A percentile compares a stretch with the other conserved stretches of the same genome.
Conservation (phyloP, 2,329 filamentous ascomycete genomes). For the Sporothrix euskadiensis region DNA sequence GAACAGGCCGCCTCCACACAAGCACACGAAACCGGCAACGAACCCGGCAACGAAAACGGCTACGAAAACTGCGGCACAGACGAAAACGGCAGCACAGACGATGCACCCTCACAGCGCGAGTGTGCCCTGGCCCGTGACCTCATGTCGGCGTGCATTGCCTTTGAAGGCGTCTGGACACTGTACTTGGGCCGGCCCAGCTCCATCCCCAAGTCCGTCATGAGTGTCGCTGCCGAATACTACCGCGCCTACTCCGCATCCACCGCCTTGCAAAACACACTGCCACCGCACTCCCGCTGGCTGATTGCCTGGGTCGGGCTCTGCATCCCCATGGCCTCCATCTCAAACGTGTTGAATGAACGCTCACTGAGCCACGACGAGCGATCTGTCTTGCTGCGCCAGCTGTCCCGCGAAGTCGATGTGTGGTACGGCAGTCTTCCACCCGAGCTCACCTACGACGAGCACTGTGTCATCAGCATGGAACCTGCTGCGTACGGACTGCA, state of each 20-base stretch:
- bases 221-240: slow-evolving; percentile 1
- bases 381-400: background rate
- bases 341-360: slow-evolving; percentile 23
- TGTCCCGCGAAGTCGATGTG: slow-evolving; percentile 11
- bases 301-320: slow-evolving; percentile 23
- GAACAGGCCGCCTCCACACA: background rate
- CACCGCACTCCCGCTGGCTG: slow-evolving; percentile 21
- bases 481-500: slow-evolving; percentile 25
- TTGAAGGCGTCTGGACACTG: slow-evolving; percentile 28
- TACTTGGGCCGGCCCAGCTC: slow-evolving; percentile 26
- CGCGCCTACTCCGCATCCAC: background rate
- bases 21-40: background rate
- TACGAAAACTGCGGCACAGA: too few relatives aligned
- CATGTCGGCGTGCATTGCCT: slow-evolving; percentile 20
- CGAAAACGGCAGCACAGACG: background rate
- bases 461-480: slow-evolving; percentile 20
- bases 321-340: slow-evolving; percentile 24
- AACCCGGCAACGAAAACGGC: background rate
- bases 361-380: background rate
- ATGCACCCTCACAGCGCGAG: background rate
- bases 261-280: background rate
- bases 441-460: slow-evolving; percentile 23
- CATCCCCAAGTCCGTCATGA: slow-evolving; percentile 24
- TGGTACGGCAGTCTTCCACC: slow-evolving; percentile 25
- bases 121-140: slow-evolving; percentile 19